Conservation (phyloP, 2,329 filamentous ascomycete species). For the Cladosporium austrohemisphaericum region DNA sequence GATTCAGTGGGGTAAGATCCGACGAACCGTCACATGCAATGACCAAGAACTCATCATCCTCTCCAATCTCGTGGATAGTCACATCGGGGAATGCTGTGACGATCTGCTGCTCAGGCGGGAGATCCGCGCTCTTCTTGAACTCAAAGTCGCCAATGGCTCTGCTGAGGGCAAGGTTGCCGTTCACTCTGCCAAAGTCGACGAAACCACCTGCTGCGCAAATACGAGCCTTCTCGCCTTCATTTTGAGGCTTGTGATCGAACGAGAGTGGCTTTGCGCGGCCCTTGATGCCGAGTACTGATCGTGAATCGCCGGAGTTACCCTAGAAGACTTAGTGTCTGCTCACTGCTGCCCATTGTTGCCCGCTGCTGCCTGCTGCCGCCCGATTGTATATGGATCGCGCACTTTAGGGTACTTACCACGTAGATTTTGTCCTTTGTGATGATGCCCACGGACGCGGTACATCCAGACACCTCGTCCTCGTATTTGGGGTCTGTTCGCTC, state of each 20-base stretch:
- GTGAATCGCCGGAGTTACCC: slow-evolving; percentile 96
- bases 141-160: slow-evolving; percentile 98
- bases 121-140: slow-evolving; percentile 98
- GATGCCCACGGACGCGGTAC: slow-evolving; percentile 88
- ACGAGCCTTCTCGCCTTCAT: slow-evolving; percentile 94
- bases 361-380: too few relatives aligned
- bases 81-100: slow-evolving; percentile 97
- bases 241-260: slow-evolving; percentile 99
- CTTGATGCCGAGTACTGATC: slow-evolving; percentile 92
- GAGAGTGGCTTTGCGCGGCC: slow-evolving; percentile 95
- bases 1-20: too few relatives aligned
- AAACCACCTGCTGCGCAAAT: slow-evolving; percentile 96
- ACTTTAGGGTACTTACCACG: slow-evolving; percentile 58
- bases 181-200: slow-evolving; percentile 96
- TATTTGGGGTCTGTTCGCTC: slow-evolving; percentile 76
- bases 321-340: slow-evolving; percentile 38
- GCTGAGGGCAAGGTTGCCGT: slow-evolving; percentile 93
- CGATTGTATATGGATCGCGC: not conserved
- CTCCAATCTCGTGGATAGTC: slow-evolving; percentile 79
- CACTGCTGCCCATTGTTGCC: too few relatives aligned
- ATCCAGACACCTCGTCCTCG: slow-evolving; percentile 96
- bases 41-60: slow-evolving; percentile 94
- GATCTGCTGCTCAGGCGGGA: slow-evolving; percentile 97
- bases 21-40: slow-evolving; percentile 84
- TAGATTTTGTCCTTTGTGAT: slow-evolving; percentile 90